Percentiles rank a stretch among this genome's conserved stretches.
Evolutionary conservation across 2,329 filamentous ascomycete species (phyloP).

Genomic region (Aspergillus quadrilineatus): DNA sequence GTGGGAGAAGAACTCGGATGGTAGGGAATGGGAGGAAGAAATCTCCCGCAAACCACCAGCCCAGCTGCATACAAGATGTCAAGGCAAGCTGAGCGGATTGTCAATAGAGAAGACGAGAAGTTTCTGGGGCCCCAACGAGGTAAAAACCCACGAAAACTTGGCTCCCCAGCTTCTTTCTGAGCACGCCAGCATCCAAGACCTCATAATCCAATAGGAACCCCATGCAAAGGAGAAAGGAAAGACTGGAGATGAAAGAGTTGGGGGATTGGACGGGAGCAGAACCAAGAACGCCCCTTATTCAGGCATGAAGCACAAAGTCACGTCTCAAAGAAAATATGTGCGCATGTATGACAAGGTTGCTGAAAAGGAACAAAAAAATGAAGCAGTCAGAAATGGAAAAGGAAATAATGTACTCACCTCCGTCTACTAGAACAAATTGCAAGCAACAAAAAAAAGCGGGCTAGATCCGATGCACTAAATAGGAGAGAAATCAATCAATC

Average conservation of each 20-base stretch:
- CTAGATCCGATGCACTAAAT: constrained; percentile 5
- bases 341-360: background rate
- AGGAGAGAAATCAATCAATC: constrained; percentile 3
- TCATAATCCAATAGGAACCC: background rate
- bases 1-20: background rate
- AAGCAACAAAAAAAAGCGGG: background rate
- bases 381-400: constrained; percentile 3
- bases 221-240: background rate
- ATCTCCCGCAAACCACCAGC: background rate
- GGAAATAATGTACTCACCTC: constrained; percentile 10
- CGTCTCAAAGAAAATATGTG: background rate
- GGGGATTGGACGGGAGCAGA: background rate
- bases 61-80: background rate
- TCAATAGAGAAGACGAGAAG: background rate
- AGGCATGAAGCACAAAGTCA: background rate
- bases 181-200: background rate
- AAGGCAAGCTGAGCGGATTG: background rate
- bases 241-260: background rate
- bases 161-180: background rate
- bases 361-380: background rate
- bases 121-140: background rate
- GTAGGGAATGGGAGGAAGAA: background rate
- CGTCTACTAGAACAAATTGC: constrained; percentile 2
- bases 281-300: background rate
- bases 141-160: background rate